Evolutionary conservation across 352 stramenopile species (phyloP).

Genomic region (Pythium aristosporum): DNA sequence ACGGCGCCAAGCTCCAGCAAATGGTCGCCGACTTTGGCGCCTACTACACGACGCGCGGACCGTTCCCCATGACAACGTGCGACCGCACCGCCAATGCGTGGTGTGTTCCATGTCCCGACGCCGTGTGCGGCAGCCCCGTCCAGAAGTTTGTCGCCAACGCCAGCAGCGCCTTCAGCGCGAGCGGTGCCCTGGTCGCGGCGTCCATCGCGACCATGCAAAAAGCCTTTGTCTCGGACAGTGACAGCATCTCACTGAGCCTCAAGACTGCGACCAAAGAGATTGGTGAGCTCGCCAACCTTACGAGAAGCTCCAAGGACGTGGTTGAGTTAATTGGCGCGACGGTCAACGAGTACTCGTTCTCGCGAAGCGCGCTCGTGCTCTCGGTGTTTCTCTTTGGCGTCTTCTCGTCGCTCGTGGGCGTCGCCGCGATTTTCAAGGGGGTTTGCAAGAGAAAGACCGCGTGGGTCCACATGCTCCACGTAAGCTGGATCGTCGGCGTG

Average conservation of each 20-base stretch:
- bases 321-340: constrained; percentile 59
- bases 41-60: constrained; percentile 53
- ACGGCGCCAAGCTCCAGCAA: constrained; percentile 45
- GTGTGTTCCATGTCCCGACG: constrained; percentile 53
- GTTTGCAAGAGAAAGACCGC: constrained; percentile 70
- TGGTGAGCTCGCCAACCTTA: constrained; percentile 46
- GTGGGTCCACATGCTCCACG: constrained; percentile 76
- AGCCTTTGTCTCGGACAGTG: constrained; percentile 45
- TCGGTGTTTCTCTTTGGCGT: constrained; percentile 78
- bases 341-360: constrained; percentile 79
- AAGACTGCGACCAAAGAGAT: constrained; percentile 51
- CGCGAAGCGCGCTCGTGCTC: constrained; percentile 65
- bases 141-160: constrained; percentile 39
- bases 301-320: constrained; percentile 52
- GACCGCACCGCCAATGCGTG: constrained; percentile 35
- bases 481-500: constrained; percentile 69
- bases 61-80: constrained; percentile 55
- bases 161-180: constrained; percentile 21
- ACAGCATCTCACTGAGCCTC: constrained; percentile 40
- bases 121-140: constrained; percentile 51
- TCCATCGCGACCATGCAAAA: constrained; percentile 34
- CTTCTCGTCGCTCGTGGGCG: constrained; percentile 59
- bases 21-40: constrained; percentile 61
- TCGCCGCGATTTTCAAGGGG: constrained; percentile 73
- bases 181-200: constrained; percentile 33